Evolutionary conservation across 75 land plant genomes (phyloP).

Genomic region (Cupressus sempervirens): DNA sequence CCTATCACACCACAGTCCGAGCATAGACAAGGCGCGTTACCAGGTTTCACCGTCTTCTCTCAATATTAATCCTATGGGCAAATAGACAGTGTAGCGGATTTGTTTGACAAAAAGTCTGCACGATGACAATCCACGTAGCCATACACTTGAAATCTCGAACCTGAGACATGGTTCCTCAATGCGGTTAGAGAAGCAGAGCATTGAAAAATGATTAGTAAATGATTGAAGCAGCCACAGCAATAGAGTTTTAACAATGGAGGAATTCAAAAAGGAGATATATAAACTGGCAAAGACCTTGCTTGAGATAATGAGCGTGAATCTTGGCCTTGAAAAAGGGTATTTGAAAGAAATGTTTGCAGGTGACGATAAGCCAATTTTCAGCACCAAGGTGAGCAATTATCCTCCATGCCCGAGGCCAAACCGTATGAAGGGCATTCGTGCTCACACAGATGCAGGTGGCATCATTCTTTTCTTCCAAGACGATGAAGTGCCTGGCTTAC

Average conservation of each 20-base stretch:
- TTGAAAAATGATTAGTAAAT: no score
- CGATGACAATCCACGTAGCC: no score
- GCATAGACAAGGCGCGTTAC: no score
- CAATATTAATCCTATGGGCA: no score
- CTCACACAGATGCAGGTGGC: constrained; percentile 69
- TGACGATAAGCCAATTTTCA: constrained; percentile 33
- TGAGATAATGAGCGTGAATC: constrained; percentile 39
- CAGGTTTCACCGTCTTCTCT: no score
- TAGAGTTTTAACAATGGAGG: constrained; percentile 29
- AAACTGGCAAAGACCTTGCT: constrained; percentile 44
- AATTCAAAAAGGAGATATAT: constrained; percentile 23
- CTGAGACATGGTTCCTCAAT: no score
- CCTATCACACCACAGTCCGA: no score
- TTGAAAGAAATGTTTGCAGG: constrained; percentile 35
- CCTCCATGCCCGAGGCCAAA: constrained; percentile 53
- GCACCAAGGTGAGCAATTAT: constrained; percentile 57
- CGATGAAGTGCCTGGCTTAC: constrained; percentile 47
- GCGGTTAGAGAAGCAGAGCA: no score
- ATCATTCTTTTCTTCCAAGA: constrained; percentile 59
- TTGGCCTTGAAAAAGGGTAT: constrained; percentile 42
- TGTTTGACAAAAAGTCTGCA: no score
- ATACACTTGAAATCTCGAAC: no score
- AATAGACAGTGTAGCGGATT: no score
- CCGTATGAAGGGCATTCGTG: constrained; percentile 41
- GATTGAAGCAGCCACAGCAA: no score